Conservation (phyloP, 2,329 filamentous ascomycete species). For the Sclerotinia sclerotiorum region DNA sequence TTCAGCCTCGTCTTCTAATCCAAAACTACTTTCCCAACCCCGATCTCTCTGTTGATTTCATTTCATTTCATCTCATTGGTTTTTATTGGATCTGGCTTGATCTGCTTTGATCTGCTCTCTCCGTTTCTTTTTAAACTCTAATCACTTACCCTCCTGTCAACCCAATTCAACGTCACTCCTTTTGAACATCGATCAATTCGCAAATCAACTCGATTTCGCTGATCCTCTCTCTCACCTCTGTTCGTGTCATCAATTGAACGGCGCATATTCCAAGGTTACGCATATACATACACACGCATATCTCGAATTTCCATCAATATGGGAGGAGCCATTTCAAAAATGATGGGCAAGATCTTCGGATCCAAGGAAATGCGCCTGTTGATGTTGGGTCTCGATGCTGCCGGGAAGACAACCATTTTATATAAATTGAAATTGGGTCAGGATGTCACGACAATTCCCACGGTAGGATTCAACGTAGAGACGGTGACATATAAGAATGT, state of each 20-base stretch:
- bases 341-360: constrained; percentile 98
- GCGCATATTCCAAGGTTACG: neutral
- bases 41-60: neutral
- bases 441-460: constrained; percentile 97
- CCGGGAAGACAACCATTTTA: constrained; percentile 97
- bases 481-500: constrained; percentile 99
- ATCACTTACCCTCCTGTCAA: neutral
- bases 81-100: too few relatives aligned
- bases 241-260: neutral
- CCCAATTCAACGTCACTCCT: constrained; percentile 13
- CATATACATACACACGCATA: neutral
- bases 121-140: neutral
- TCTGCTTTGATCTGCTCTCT: neutral
- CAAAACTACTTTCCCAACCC: neutral
- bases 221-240: neutral
- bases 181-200: neutral
- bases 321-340: constrained; percentile 91
- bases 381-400: constrained; percentile 96
- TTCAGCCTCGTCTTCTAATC: constrained; percentile 19
- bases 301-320: constrained; percentile 49
- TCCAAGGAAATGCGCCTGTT: constrained; percentile 98
- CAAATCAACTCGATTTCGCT: neutral
- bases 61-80: neutral
- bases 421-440: constrained; percentile 99
- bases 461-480: constrained; percentile 98